Evolutionary conservation across 179 eudicot species (phyloP), one percentile per base, ranked within the genome.

Genomic region (Silene coronaria): DNA sequence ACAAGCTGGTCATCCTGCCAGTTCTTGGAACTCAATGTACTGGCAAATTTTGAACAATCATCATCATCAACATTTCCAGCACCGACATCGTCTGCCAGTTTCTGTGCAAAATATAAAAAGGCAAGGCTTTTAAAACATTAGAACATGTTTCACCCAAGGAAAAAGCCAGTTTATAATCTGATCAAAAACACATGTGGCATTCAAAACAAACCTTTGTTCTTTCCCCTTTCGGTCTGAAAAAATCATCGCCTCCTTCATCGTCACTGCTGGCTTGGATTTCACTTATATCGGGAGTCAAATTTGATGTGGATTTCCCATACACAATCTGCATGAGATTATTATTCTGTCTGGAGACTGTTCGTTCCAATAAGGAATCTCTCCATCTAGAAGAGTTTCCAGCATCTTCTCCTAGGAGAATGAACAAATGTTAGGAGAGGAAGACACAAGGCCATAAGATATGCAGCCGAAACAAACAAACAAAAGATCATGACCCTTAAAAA

Each of bases 171-270:
- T 32, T 32, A n/a, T 13, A 53, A 28, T 71, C 26, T 19, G 14
- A 74, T 3, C 14, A 19, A 65, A 62, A 75, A 21, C 62, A 74
- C 64, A 67, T 58, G 22, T 46, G 22, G 28, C 30, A 71, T 55
- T 48, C 4, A 14, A 51, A 2, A 80, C 86, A 86, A 63, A 94
- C 99, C 99, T 92, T 91, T 21, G 81, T 77, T 72, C 85, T 89
- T 75, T 87, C 93, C 71, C 97, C 97, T 87, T 91, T 96, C 6
- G 93, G 96, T 84, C 53, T 88, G 75, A 96, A 93, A 79, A 96
- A 93, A n/a, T 89, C 97, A 24, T 85, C 93, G 74, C 87, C 90
- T 63, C 91, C 84, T 72, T 81, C 91, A 64, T 88, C 90, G 66
- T 87, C 91, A 59, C 85, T 96, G 82, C 80, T 82, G 53, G 76